A percentile compares a stretch with the other conserved stretches of the same genome.
Evolutionary conservation across 192 early-diverging fungal species (phyloP).

Genomic region (Mortierella alpina): DNA sequence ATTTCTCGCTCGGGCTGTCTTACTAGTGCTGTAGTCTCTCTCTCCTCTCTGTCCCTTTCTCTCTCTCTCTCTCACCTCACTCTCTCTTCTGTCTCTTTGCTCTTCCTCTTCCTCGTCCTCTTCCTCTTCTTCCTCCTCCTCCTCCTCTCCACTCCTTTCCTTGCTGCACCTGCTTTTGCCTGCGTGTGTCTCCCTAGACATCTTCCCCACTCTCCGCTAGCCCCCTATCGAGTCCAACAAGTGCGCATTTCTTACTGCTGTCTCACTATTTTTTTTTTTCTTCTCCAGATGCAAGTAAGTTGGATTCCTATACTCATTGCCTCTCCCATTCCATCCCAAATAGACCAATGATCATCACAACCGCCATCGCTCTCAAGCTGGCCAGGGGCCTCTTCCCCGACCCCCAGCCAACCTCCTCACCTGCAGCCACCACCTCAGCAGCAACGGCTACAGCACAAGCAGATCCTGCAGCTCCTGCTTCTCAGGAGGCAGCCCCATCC

Average conservation of each 20-base stretch:
- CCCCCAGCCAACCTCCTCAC: background rate
- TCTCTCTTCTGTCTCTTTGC: background rate
- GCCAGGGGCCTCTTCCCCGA: conserved; percentile 28
- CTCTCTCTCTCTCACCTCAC: background rate
- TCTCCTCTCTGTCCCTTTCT: background rate
- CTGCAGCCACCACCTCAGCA: background rate
- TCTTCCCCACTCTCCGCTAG: background rate
- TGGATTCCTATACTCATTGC: background rate
- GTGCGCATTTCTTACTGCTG: background rate
- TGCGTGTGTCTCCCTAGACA: too few relatives aligned
- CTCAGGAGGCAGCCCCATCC: background rate
- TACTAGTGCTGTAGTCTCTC: too few relatives aligned
- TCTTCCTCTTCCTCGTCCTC: background rate
- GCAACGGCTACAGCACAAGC: background rate
- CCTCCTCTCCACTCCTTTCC: background rate
- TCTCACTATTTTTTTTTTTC: background rate
- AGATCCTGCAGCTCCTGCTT: background rate
- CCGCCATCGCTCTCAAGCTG: conserved; percentile 30
- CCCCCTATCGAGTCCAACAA: background rate
- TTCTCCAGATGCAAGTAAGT: too few relatives aligned
- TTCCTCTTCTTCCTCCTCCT: background rate
- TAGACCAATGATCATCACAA: conserved; percentile 45
- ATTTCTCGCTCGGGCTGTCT: too few relatives aligned
- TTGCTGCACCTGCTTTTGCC: background rate
- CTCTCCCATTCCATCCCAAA: background rate